These are phyloP conservation scores for Orbilia quercus DNA, from an alignment of 2,329 filamentous ascomycete genomes.

Conservation along the genomic window DNA sequence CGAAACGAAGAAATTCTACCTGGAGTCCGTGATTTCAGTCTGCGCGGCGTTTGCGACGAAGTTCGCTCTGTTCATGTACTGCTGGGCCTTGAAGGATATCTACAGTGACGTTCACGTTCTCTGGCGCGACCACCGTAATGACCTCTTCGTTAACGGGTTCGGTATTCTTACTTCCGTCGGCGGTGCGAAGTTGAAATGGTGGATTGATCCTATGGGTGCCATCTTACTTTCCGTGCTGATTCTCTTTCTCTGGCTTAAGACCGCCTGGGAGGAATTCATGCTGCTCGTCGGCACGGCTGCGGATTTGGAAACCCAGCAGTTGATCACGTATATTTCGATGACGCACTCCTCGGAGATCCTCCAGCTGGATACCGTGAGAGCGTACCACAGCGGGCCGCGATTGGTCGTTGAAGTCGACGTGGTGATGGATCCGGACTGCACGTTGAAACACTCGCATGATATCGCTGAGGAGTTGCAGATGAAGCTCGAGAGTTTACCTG, in stretches of 20 bases:
- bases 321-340: conserved; percentile 94
- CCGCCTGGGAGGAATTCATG: conserved; percentile 85
- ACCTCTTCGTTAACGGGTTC: conserved; percentile 95
- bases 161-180: conserved; percentile 92
- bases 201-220: conserved; percentile 93
- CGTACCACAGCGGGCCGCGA: conserved; percentile 84
- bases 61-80: conserved; percentile 85
- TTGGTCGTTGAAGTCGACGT: conserved; percentile 96
- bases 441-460: conserved; percentile 84
- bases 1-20: conserved; percentile 75
- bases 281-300: conserved; percentile 90
- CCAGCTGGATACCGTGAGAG: conserved; percentile 93
- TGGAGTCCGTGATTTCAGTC: conserved; percentile 87
- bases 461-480: conserved; percentile 92
- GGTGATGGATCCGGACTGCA: conserved; percentile 83
- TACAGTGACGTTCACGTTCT: conserved; percentile 75
- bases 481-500: conserved; percentile 89
- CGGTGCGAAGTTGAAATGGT: conserved; percentile 88
- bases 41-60: conserved; percentile 86
- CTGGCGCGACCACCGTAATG: conserved; percentile 79
- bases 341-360: conserved; percentile 85
- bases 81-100: conserved; percentile 87
- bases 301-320: conserved; percentile 84
- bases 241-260: conserved; percentile 81
- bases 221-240: conserved; percentile 84